Conservation (phyloP, 2,329 filamentous ascomycete genomes). For the Cordyceps javanica region DNA sequence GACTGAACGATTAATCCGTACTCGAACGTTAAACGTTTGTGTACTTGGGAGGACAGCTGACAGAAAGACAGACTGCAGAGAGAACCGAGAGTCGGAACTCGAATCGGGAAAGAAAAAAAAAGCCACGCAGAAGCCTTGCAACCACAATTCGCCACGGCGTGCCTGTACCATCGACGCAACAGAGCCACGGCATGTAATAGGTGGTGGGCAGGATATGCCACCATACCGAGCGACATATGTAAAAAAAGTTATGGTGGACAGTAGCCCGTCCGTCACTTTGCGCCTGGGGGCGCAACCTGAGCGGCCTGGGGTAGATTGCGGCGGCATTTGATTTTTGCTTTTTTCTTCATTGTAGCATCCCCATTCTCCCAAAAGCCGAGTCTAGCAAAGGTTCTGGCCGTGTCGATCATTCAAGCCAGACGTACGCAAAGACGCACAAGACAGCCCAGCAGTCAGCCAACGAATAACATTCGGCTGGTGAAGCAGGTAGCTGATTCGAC, state of each 20-base stretch:
- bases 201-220: not conserved
- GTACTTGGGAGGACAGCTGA: not conserved
- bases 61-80: not conserved
- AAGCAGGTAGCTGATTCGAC: not conserved
- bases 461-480: not conserved
- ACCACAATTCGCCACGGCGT: not conserved
- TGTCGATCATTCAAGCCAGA: slow-evolving; percentile 2
- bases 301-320: not conserved
- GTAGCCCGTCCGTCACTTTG: slow-evolving; percentile 3
- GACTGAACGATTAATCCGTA: not conserved
- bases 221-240: not conserved
- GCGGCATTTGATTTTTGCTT: not conserved
- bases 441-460: not conserved
- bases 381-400: not conserved
- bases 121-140: not conserved
- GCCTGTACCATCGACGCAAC: not conserved
- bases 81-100: not conserved
- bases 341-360: not conserved
- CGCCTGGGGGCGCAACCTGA: slow-evolving; percentile 4
- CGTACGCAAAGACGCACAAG: not conserved
- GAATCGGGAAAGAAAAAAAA: not conserved
- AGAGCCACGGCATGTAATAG: slow-evolving; percentile 4
- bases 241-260: too few relatives aligned
- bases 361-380: not conserved
- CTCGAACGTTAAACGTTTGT: not conserved